Evolutionary conservation across 106 monocot genomes (phyloP).

Genomic region (Iris macrosiphon): DNA sequence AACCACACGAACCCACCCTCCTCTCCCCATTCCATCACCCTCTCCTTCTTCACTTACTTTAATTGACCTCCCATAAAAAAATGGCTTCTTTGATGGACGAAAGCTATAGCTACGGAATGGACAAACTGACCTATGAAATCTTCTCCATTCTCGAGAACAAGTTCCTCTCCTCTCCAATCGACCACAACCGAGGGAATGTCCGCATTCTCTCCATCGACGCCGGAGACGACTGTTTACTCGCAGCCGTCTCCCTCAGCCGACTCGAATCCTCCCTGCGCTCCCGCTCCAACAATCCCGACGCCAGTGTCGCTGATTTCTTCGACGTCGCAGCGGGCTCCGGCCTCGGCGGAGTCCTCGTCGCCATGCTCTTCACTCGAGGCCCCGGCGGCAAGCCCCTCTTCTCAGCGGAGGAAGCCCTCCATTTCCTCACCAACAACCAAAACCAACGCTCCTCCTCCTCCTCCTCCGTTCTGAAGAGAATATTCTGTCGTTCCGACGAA

Average conservation of each 20-base stretch:
- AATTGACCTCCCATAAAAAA: too few relatives aligned
- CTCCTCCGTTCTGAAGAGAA: not conserved
- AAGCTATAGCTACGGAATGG: not conserved
- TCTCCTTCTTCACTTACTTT: too few relatives aligned
- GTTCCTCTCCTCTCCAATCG: conserved; percentile 20
- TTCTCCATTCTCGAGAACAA: conserved; percentile 23
- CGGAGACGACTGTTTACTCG: conserved; percentile 23
- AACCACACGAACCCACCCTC: too few relatives aligned
- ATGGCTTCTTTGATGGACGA: conserved; percentile 1
- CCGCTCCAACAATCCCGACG: conserved; percentile 26
- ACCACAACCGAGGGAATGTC: conserved; percentile 25
- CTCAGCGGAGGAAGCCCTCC: conserved; percentile 22
- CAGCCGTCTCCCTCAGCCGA: conserved; percentile 32
- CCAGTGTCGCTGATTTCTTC: conserved; percentile 59
- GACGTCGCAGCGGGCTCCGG: conserved; percentile 72
- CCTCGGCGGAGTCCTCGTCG: conserved; percentile 50
- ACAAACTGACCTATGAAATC: conserved; percentile 19
- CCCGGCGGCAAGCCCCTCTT: conserved; percentile 13
- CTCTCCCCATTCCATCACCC: too few relatives aligned
- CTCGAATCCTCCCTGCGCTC: conserved; percentile 42
- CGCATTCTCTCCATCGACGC: conserved; percentile 63
- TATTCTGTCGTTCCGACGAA: not conserved
- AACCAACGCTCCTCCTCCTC: not conserved
- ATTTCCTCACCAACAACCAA: conserved; percentile 21
- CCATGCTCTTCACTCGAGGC: conserved; percentile 53